These are phyloP conservation scores for Pythium chondricola DNA, from an alignment of 352 stramenopile species.

Conservation along the genomic window DNA sequence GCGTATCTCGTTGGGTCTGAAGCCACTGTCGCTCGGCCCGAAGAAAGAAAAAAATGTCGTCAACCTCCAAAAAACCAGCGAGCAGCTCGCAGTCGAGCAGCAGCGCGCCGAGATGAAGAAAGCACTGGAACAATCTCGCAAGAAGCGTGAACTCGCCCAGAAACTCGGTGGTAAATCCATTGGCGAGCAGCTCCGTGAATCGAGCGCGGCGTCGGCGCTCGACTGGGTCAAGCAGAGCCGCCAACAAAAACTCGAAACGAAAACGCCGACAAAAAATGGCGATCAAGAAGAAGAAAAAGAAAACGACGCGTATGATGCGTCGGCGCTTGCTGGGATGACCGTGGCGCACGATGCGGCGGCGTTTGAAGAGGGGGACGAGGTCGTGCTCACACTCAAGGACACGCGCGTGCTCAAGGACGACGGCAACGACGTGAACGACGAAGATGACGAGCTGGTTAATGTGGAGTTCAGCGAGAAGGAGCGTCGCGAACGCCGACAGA, in stretches of 20 bases:
- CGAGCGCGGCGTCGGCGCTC: slow-evolving; percentile 27
- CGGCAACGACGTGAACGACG: slow-evolving; percentile 76
- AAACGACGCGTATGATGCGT: slow-evolving; percentile 43
- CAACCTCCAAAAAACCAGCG: slow-evolving; percentile 58
- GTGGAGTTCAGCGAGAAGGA: slow-evolving; percentile 77
- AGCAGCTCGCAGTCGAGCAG: slow-evolving; percentile 43
- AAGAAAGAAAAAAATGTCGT: slow-evolving; percentile 51
- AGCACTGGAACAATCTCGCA: slow-evolving; percentile 56
- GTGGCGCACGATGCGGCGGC: slow-evolving; percentile 84
- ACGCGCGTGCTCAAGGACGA: slow-evolving; percentile 75
- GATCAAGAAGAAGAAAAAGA: slow-evolving; percentile 10
- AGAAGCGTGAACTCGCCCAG: slow-evolving; percentile 60
- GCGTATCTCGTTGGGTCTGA: slow-evolving; percentile 60
- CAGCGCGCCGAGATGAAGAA: slow-evolving; percentile 42
- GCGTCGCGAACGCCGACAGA: slow-evolving; percentile 32
- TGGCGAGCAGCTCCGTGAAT: slow-evolving; percentile 55
- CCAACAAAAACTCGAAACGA: slow-evolving; percentile 13
- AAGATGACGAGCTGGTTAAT: slow-evolving; percentile 81
- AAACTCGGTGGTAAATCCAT: slow-evolving; percentile 71
- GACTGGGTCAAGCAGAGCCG: slow-evolving; percentile 72
- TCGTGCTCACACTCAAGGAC: slow-evolving; percentile 94
- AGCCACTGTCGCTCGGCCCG: slow-evolving; percentile 49
- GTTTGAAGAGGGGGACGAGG: slow-evolving; percentile 88
- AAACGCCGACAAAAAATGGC: not conserved
- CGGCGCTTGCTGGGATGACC: slow-evolving; percentile 83